phyloP scores from a whole-genome alignment of 2,329 filamentous ascomycete species.

The Onygenales sp. region DNA sequence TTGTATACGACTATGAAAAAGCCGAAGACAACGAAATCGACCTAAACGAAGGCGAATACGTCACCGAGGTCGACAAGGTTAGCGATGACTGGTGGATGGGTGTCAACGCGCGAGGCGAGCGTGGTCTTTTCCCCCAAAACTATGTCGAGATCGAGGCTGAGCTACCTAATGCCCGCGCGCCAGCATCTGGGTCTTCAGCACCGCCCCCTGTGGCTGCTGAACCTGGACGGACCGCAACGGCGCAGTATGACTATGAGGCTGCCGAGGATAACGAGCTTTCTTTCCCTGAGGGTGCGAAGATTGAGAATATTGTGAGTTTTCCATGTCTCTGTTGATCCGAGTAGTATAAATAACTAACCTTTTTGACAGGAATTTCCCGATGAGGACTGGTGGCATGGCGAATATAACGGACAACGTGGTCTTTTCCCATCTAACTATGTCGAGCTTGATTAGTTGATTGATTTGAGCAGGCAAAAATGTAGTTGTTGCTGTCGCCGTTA shows the following conservation, averaged over 20 bases:
- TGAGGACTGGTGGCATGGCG: conserved; percentile 97
- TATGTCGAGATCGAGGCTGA: conserved; percentile 71
- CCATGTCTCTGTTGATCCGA: neutral
- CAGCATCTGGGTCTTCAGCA: conserved; percentile 30
- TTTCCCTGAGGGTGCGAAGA: conserved; percentile 81
- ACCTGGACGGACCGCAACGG: conserved; percentile 54
- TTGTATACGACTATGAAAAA: conserved; percentile 95
- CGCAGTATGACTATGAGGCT: conserved; percentile 92
- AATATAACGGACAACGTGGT: conserved; percentile 67
- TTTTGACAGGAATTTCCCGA: conserved; percentile 74
- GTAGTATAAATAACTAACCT: neutral
- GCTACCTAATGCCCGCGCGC: conserved; percentile 17
- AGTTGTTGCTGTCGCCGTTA: neutral
- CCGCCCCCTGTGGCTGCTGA: conserved; percentile 30
- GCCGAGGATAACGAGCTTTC: conserved; percentile 82
- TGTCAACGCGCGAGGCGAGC: conserved; percentile 73
- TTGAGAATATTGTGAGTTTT: conserved; percentile 62
- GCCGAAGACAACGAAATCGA: conserved; percentile 96
- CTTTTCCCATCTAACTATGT: conserved; percentile 61
- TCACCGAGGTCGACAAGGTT: conserved; percentile 92
- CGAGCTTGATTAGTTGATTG: conserved; percentile 26
- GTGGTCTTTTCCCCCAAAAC: conserved; percentile 90
- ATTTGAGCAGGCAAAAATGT: too few relatives aligned
- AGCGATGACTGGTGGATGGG: conserved; percentile 99
- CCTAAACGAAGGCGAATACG: conserved; percentile 74